These are phyloP conservation scores for Pleurotus platypus DNA, from an alignment of 768 basidiomycete species.

Conservation along the genomic window DNA sequence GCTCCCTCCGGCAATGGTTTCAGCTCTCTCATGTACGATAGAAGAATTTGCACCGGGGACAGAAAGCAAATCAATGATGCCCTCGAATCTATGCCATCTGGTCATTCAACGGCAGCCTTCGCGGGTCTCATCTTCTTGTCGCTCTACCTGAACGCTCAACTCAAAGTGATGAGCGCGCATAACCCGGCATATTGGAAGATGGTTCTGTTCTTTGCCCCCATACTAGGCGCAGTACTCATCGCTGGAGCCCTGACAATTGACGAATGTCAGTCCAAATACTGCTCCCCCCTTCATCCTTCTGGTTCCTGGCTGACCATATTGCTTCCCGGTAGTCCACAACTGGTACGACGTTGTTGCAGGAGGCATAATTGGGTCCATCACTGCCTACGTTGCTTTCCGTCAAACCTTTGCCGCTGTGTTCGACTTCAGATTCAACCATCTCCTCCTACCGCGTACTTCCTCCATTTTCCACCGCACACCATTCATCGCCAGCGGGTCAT, in stretches of 20 bases:
- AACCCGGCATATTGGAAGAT: slow-evolving; percentile 65
- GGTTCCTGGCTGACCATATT: background rate
- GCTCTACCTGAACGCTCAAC: slow-evolving; percentile 48
- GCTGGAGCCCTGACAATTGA: slow-evolving; percentile 55
- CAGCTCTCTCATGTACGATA: slow-evolving; percentile 45
- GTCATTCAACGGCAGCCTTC: slow-evolving; percentile 56
- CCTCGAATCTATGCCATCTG: slow-evolving; percentile 53
- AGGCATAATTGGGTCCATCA: slow-evolving; percentile 42
- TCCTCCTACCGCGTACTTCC: slow-evolving; percentile 48
- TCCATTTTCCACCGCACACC: slow-evolving; percentile 37
- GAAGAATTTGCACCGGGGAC: slow-evolving; percentile 54
- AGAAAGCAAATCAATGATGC: slow-evolving; percentile 51
- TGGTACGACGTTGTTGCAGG: slow-evolving; percentile 59
- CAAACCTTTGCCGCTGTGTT: slow-evolving; percentile 53
- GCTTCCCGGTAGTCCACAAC: slow-evolving; percentile 36
- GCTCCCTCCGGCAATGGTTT: slow-evolving; percentile 41
- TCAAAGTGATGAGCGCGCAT: slow-evolving; percentile 58
- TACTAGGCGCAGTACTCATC: slow-evolving; percentile 54
- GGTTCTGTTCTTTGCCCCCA: slow-evolving; percentile 51
- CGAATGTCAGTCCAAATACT: slow-evolving; percentile 33
- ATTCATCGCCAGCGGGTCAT: slow-evolving; percentile 18
- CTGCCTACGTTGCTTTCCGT: slow-evolving; percentile 49
- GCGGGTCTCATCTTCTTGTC: slow-evolving; percentile 49
- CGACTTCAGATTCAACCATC: slow-evolving; percentile 59
- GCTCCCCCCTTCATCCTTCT: background rate